Evolutionary conservation across 768 basidiomycete genomes (phyloP).

Genomic region (Pleurotus citrinopileatus): DNA sequence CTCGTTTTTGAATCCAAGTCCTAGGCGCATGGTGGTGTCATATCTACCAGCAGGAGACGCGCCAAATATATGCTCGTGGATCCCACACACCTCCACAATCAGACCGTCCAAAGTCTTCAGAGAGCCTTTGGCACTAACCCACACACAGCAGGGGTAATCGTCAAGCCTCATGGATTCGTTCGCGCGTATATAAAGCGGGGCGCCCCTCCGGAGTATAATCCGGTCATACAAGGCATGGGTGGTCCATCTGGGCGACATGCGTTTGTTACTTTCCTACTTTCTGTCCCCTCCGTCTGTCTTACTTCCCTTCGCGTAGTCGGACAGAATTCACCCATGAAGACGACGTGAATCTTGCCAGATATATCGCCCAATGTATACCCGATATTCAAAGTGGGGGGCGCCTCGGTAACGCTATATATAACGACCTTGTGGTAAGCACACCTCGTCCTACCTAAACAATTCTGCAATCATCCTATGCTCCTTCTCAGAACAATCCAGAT

Average conservation of each 20-base stretch:
- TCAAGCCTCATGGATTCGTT: slow-evolving; percentile 20
- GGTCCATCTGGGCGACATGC: slow-evolving; percentile 4
- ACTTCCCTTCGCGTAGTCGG: slow-evolving; percentile 16
- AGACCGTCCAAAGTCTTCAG: slow-evolving; percentile 8
- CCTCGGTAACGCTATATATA: slow-evolving; percentile 31
- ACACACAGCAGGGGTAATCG: slow-evolving; percentile 12
- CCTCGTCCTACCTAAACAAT: not conserved
- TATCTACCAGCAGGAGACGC: slow-evolving; percentile 10
- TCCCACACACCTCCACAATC: slow-evolving; percentile 11
- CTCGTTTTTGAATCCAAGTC: not conserved
- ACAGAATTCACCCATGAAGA: slow-evolving; percentile 34
- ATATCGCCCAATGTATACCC: slow-evolving; percentile 33
- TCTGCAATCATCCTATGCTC: not conserved
- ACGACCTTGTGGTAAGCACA: slow-evolving; percentile 22
- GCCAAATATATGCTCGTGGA: slow-evolving; percentile 25
- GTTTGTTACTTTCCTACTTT: not conserved
- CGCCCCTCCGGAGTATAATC: not conserved
- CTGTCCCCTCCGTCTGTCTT: not conserved
- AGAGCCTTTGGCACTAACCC: slow-evolving; percentile 13
- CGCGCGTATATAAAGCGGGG: slow-evolving; percentile 14
- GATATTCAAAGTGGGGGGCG: slow-evolving; percentile 36
- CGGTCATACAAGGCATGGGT: slow-evolving; percentile 16
- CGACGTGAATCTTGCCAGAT: slow-evolving; percentile 32
- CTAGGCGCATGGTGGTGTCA: slow-evolving; percentile 20
- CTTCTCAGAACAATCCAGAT: slow-evolving; percentile 19